phyloP scores from a whole-genome alignment of 2,329 filamentous ascomycete species.

The Colletotrichum musae region DNA sequence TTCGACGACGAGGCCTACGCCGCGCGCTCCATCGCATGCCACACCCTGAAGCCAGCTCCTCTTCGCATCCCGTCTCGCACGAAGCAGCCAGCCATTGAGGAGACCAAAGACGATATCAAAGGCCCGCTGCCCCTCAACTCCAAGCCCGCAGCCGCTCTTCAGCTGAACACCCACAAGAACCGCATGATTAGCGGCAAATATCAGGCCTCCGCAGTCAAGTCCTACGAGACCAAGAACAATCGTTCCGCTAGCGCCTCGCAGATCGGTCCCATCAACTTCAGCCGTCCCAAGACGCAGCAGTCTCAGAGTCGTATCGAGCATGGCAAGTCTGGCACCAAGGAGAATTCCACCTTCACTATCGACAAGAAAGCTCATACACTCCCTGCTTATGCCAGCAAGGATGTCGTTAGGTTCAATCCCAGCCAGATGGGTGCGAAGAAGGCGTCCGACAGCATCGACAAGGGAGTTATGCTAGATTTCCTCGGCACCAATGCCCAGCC shows the following conservation, averaged over 20 bases:
- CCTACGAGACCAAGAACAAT: neutral
- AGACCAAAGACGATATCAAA: neutral
- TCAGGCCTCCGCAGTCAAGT: neutral
- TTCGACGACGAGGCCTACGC: slow-evolving; percentile 36
- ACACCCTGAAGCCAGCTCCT: slow-evolving; percentile 40
- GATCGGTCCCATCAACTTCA: slow-evolving; percentile 28
- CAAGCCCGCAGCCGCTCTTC: neutral
- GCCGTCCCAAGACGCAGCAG: slow-evolving; percentile 20
- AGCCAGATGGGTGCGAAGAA: neutral
- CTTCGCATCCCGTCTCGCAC: slow-evolving; percentile 35
- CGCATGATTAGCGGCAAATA: neutral
- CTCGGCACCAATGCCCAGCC: slow-evolving; percentile 4
- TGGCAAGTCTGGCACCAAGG: neutral
- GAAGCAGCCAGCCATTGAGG: slow-evolving; percentile 1
- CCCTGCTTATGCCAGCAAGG: neutral
- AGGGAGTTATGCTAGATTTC: neutral
- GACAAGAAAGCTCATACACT: slow-evolving; percentile 1
- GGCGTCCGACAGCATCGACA: neutral
- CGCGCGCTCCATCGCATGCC: slow-evolving; percentile 35
- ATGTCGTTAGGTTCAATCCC: too few species aligned
- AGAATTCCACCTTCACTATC: neutral
- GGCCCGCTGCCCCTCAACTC: neutral
- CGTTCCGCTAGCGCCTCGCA: neutral
- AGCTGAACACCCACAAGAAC: slow-evolving; percentile 5
- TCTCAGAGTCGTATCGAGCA: neutral